Percentiles rank a stretch among this genome's conserved stretches.
Conservation (phyloP, 371 early-diverging fungal species). For the Mortierella sp. region DNA sequence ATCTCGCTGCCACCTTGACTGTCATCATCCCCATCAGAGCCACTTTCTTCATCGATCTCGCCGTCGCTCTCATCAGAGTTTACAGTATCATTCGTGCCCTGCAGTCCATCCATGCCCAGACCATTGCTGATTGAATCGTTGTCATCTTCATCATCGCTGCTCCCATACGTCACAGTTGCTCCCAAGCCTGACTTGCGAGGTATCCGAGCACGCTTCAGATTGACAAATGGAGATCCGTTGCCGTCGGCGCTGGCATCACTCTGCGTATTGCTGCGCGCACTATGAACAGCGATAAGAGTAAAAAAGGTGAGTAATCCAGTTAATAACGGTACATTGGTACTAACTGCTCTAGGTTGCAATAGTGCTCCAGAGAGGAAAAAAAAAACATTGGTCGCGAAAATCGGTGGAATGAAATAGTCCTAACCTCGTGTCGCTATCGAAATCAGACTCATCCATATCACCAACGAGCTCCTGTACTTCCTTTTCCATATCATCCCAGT, state of each 20-base stretch:
- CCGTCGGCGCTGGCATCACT: slow-evolving; percentile 48
- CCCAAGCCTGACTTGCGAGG: slow-evolving; percentile 38
- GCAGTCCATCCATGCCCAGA: slow-evolving; percentile 58
- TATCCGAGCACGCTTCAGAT: slow-evolving; percentile 40
- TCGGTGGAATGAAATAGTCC: slow-evolving; percentile 12
- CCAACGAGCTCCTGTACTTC: slow-evolving; percentile 72
- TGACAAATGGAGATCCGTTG: slow-evolving; percentile 23
- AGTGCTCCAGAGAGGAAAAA: neutral
- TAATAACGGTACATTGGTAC: neutral
- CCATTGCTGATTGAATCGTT: slow-evolving; percentile 27
- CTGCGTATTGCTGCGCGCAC: slow-evolving; percentile 45
- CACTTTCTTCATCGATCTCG: slow-evolving; percentile 55
- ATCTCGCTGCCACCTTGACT: slow-evolving; percentile 26
- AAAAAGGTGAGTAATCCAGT: neutral
- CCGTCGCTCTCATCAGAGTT: slow-evolving; percentile 37
- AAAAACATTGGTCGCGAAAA: neutral
- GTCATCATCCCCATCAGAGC: slow-evolving; percentile 35
- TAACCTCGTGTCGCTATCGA: slow-evolving; percentile 61
- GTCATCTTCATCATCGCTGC: slow-evolving; percentile 37
- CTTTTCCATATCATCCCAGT: slow-evolving; percentile 69
- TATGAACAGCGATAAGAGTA: slow-evolving; percentile 7
- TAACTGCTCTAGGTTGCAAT: neutral
- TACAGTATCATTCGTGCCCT: slow-evolving; percentile 44
- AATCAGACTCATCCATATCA: slow-evolving; percentile 65
- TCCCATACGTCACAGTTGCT: slow-evolving; percentile 32